Evolutionary conservation across 371 early-diverging fungal species (phyloP).

Genomic region (Mortierella sp.): DNA sequence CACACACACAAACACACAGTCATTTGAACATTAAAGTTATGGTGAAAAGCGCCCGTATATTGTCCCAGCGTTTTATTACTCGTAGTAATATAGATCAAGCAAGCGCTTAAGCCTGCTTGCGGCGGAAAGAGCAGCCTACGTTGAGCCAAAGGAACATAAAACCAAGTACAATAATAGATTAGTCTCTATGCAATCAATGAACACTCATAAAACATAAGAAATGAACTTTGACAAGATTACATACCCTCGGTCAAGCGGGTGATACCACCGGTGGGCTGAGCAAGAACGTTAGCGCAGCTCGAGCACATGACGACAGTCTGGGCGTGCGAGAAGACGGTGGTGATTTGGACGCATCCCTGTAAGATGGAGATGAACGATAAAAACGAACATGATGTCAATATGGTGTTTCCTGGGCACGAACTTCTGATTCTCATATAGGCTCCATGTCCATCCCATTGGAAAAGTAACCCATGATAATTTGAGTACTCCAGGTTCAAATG

Average conservation of each 20-base stretch:
- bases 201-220: neutral
- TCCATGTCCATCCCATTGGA: too few relatives aligned
- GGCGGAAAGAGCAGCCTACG: conserved; percentile 60
- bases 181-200: neutral
- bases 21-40: neutral
- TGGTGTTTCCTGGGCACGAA: neutral
- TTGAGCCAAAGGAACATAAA: conserved; percentile 10
- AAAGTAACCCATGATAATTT: too few relatives aligned
- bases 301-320: conserved; percentile 99
- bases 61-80: conserved; percentile 45
- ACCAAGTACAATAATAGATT: neutral
- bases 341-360: conserved; percentile 96
- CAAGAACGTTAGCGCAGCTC: conserved; percentile 97
- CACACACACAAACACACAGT: neutral
- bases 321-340: conserved; percentile 99
- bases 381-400: neutral
- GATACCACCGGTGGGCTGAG: conserved; percentile 99
- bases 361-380: neutral
- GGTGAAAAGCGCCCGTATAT: conserved; percentile 36
- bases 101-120: conserved; percentile 59
- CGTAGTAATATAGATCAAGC: conserved; percentile 27
- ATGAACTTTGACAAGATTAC: neutral
- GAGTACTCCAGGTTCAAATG: neutral
- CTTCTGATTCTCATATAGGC: neutral
- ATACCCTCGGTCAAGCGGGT: conserved; percentile 96